Conservation (phyloP, 208 protist species). For the Trypanosoma congolense region DNA sequence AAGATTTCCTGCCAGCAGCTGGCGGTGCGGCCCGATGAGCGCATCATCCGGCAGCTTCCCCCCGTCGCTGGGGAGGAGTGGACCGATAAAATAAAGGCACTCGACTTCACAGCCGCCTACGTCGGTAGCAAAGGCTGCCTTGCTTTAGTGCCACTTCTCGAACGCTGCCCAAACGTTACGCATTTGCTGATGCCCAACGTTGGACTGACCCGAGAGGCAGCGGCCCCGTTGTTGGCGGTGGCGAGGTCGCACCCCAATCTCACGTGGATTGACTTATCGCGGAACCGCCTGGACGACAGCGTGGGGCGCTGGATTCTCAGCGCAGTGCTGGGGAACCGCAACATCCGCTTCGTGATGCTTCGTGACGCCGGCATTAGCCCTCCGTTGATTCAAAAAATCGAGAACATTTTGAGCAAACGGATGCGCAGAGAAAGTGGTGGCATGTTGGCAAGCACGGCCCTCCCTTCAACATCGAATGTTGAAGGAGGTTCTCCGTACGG, state of each 20-base stretch:
- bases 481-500: not conserved
- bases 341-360: slow-evolving; percentile 25
- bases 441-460: too few species aligned
- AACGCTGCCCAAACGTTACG: slow-evolving; percentile 25
- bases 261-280: slow-evolving; percentile 31
- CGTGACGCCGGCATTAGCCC: slow-evolving; percentile 22
- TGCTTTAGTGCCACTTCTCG: slow-evolving; percentile 31
- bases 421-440: not conserved
- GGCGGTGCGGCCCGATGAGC: slow-evolving; percentile 9
- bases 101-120: slow-evolving; percentile 23
- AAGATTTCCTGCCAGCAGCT: slow-evolving; percentile 8
- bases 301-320: slow-evolving; percentile 27
- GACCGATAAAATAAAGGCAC: slow-evolving; percentile 9
- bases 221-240: slow-evolving; percentile 24
- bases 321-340: slow-evolving; percentile 15
- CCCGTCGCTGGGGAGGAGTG: slow-evolving; percentile 4
- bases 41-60: slow-evolving; percentile 16
- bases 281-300: slow-evolving; percentile 29
- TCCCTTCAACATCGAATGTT: not conserved
- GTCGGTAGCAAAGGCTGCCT: slow-evolving; percentile 28
- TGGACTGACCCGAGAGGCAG: slow-evolving; percentile 23
- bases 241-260: slow-evolving; percentile 17
- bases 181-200: slow-evolving; percentile 23
- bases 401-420: not conserved
- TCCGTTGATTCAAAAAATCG: slow-evolving; percentile 17